Evolutionary conservation across 2,329 filamentous ascomycete species (phyloP), one percentile per base, ranked within the genome.

Genomic region (Fusarium tanahbumbuense): DNA sequence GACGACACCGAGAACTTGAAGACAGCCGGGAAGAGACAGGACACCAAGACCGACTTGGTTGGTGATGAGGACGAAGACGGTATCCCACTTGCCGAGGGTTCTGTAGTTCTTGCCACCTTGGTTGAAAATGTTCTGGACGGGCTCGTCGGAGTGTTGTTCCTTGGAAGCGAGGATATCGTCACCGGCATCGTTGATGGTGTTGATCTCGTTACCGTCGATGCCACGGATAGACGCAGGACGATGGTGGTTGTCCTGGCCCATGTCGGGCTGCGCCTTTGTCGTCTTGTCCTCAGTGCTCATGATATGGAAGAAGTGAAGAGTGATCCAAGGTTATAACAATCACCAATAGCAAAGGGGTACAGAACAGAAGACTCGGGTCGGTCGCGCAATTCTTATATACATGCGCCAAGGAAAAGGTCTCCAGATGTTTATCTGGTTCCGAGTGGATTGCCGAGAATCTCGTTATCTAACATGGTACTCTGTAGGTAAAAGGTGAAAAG

Each of bases 11-110:
- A 92, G 83, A 18, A 90, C 80, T 7, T 89, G 88, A 75, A 92
- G 91, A 0, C 89, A 91, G 77, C 88, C 91, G 1, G 90, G 90
- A 66, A 92, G 90, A 1, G 88, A 91, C 84, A 92, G 89, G 76
- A 78, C 77, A 2, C 76, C 76, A 1, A 78, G 70, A 13, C 73
- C 75, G 46, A 77, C 71, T 44, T 77, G 75, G 62, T 76, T 76
- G 11, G 75, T 76, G 37, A 76, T 61, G 3, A 76, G 65, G 34
- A 76, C 73, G 28, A 76, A 76, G 20, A 76, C 74, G 0, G 74
- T 73, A 8, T 76, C 74, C 74, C 74, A 76, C 18, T 68, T 66
- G 5, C 72, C 46, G 4, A 76, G 68, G 0, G 74, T 76, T 48
- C 74, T 69, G 50, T 76, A 76, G n/a, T 73, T 76, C n/a, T 76